Evolutionary conservation across 2,329 filamentous ascomycete genomes (phyloP).

Genomic region (Hypoxylon sp.): DNA sequence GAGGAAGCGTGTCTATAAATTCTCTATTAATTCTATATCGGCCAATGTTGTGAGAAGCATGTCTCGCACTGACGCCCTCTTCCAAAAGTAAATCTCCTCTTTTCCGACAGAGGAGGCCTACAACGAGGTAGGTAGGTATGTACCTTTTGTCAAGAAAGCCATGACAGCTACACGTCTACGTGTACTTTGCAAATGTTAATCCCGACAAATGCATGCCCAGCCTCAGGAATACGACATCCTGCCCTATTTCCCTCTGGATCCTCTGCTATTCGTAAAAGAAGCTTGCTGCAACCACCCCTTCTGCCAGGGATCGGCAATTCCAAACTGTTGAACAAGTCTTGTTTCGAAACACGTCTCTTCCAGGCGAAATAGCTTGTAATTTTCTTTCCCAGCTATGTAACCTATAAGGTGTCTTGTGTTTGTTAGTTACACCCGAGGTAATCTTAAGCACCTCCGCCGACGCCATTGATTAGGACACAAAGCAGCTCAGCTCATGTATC

Average conservation of each 20-base stretch:
- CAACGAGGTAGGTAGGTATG: background rate
- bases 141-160: constrained; percentile 6
- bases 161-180: background rate
- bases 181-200: constrained; percentile 1
- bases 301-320: constrained; percentile 20
- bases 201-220: constrained; percentile 1
- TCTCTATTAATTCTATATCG: background rate
- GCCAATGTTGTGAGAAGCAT: background rate
- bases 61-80: background rate
- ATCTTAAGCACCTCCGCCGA: constrained; percentile 7
- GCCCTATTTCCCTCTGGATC: constrained; percentile 22
- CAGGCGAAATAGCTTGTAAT: constrained; percentile 29
- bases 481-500: background rate
- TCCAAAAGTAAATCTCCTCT: constrained; percentile 4
- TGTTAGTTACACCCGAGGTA: constrained; percentile 13
- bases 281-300: constrained; percentile 33
- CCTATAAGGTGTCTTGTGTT: constrained; percentile 15
- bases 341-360: constrained; percentile 44
- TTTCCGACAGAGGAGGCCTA: background rate
- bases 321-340: constrained; percentile 41
- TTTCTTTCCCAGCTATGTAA: constrained; percentile 14
- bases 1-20: background rate
- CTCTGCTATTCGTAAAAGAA: constrained; percentile 22
- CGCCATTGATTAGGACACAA: background rate
- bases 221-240: constrained; percentile 18